Base-by-base conservation (phyloP, 139 green algal species). In the Volvox africanus region DNA sequence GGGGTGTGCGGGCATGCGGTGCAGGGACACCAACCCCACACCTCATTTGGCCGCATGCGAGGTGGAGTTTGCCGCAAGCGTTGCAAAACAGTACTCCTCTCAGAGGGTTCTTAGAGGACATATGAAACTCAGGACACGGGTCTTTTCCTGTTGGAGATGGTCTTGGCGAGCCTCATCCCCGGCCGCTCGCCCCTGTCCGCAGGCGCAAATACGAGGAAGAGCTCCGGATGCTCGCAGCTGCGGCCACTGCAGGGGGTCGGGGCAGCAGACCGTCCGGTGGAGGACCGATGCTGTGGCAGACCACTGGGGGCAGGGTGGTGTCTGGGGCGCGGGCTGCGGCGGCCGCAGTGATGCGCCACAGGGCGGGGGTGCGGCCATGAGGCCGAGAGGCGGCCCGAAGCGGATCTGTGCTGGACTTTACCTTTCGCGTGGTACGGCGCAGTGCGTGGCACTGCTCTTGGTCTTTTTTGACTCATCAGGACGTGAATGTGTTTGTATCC, bases 191-290 rank as follows among this genome's bases (percentile, higher is more conserved):
- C 17, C 80, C 20, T n/a, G 24, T 30, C 24, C 24, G 24, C 80
- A 86, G 80, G 50, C 80, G 80, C 26, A 71, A 71, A n/a, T 86
- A 86, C 50, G 50, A 86, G 80, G 80, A 71, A 44, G 80, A 86
- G 80, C 80, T 86, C 32, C 24, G 21, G 11, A 37, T 44, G 80
- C 50, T 86, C 26, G 80, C 80, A 9, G 50, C 44, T 14, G 80
- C 80, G 32, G n/a, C 44, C 36, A 65, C 36, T 2, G 36, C 78
- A 35, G 36, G 37, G 20, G 36, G 36, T 24, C 37, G 36, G 36
- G 78, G 78, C 36, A n/a, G 80, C 26, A 28, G 50, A 44, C 80
- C 80, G 2, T 28, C 26, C 26, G 80, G 80, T 1, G 36, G 50
- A 22, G 80, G 80, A 2, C 50, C 80, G 50, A 44, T 37, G 80